These are phyloP conservation scores for Beta corolliflora DNA, from an alignment of 179 eudicot species.

Conservation along the genomic window DNA sequence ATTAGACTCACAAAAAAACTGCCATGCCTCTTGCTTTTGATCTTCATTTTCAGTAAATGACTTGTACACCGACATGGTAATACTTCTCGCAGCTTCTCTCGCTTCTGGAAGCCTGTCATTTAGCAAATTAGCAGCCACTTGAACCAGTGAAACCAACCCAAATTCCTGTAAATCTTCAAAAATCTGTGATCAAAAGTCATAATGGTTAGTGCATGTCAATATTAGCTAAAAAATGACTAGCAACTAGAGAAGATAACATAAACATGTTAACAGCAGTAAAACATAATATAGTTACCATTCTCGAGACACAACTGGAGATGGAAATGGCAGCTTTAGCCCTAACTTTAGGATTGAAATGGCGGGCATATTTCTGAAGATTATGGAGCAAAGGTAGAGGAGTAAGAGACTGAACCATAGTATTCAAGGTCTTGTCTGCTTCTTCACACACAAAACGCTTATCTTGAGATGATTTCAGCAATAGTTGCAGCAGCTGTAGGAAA, in stretches of 20 bases:
- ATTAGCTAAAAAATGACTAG: background rate
- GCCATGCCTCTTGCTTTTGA: constrained; percentile 68
- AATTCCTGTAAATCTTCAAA: constrained; percentile 63
- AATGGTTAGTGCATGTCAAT: background rate
- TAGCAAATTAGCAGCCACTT: constrained; percentile 60
- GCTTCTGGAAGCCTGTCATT: constrained; percentile 96
- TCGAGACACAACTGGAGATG: constrained; percentile 73
- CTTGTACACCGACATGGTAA: constrained; percentile 49
- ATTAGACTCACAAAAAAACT: constrained; percentile 80
- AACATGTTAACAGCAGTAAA: background rate
- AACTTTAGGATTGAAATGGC: constrained; percentile 67
- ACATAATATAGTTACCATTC: constrained; percentile 51
- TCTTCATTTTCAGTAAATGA: constrained; percentile 45
- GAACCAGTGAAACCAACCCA: constrained; percentile 62
- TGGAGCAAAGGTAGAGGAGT: constrained; percentile 72
- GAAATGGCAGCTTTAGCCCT: constrained; percentile 90
- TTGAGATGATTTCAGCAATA: constrained; percentile 87
- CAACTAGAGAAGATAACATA: background rate
- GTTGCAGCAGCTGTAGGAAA: constrained; percentile 67
- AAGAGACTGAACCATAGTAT: constrained; percentile 63
- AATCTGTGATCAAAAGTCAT: constrained; percentile 36
- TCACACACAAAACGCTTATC: constrained; percentile 97
- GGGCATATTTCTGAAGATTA: constrained; percentile 62
- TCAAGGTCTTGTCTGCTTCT: constrained; percentile 84
- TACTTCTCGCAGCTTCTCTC: constrained; percentile 90